A percentile compares a stretch with the other conserved stretches of the same genome.
phyloP scores from a whole-genome alignment of 495 filamentous ascomycete genomes.

The Barbatosphaeria neglecta region DNA sequence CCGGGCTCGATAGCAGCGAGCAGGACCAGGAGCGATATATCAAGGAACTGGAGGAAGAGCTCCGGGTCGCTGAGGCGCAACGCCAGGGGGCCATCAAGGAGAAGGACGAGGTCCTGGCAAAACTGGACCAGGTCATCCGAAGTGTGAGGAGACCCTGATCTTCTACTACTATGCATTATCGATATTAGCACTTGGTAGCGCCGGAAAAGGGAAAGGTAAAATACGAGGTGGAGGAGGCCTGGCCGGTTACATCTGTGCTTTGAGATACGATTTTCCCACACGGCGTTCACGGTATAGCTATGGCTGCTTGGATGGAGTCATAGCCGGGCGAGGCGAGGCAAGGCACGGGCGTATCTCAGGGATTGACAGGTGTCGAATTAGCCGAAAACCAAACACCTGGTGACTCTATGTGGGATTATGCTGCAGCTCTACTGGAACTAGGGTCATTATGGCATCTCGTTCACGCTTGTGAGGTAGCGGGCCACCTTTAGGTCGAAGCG shows the following conservation, averaged over 20 bases:
- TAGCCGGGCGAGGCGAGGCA: no score
- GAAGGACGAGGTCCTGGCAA: slow-evolving; percentile 52
- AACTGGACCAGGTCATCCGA: slow-evolving; percentile 56
- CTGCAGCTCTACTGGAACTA: not conserved
- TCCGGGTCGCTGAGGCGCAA: slow-evolving; percentile 63
- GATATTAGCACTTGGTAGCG: no score
- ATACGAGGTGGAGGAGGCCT: no score
- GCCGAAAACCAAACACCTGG: no score
- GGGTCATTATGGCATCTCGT: not conserved
- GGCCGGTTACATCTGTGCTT: not conserved
- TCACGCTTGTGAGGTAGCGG: not conserved
- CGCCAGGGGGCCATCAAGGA: slow-evolving; percentile 58
- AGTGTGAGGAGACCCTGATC: slow-evolving; percentile 40
- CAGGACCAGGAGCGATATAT: slow-evolving; percentile 69
- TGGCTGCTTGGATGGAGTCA: not conserved
- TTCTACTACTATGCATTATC: no score
- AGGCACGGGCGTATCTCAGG: no score
- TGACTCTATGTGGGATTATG: not conserved
- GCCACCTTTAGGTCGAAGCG: slow-evolving; percentile 2
- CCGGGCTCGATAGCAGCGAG: slow-evolving; percentile 77
- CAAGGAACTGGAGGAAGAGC: slow-evolving; percentile 60
- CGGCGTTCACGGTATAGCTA: not conserved
- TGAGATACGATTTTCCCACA: no score
- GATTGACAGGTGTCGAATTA: no score
- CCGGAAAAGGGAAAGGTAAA: no score